These are phyloP conservation scores for Lepidium aucheri DNA, from an alignment of 345 rosid species.

Conservation along the genomic window DNA sequence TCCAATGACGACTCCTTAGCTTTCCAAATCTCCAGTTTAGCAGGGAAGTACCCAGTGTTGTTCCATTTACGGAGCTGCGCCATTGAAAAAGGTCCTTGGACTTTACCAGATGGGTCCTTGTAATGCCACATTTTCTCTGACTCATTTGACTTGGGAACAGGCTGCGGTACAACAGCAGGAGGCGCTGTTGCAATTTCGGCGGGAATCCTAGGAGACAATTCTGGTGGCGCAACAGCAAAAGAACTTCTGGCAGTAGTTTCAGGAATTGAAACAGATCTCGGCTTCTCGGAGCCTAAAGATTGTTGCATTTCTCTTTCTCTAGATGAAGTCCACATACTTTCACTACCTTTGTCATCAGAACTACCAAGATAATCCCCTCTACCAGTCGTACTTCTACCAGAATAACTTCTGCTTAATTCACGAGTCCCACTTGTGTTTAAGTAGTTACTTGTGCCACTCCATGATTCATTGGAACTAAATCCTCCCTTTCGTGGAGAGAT, in stretches of 20 bases:
- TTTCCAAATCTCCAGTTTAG: slow-evolving; percentile 80
- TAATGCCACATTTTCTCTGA: slow-evolving; percentile 93
- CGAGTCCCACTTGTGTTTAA: slow-evolving; percentile 35
- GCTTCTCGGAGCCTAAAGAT: slow-evolving; percentile 48
- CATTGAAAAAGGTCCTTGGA: slow-evolving; percentile 93
- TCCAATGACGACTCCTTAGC: slow-evolving; percentile 51
- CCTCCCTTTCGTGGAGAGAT: slow-evolving; percentile 71
- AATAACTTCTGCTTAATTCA: slow-evolving; percentile 56
- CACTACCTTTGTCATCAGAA: slow-evolving; percentile 43
- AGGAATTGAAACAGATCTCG: slow-evolving; percentile 35
- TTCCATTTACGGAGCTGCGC: slow-evolving; percentile 95
- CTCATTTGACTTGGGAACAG: slow-evolving; percentile 50
- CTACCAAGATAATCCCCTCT: slow-evolving; percentile 55
- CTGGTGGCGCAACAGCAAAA: slow-evolving; percentile 32
- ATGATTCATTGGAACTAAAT: slow-evolving; percentile 47
- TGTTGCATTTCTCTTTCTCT: slow-evolving; percentile 53
- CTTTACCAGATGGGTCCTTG: slow-evolving; percentile 88
- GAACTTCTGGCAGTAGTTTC: slow-evolving; percentile 35
- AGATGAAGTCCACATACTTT: slow-evolving; percentile 45
- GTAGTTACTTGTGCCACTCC: slow-evolving; percentile 60
- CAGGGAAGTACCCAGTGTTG: slow-evolving; percentile 85
- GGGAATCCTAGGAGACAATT: slow-evolving; percentile 35
- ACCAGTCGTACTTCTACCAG: slow-evolving; percentile 47
- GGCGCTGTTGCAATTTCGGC: slow-evolving; percentile 37
- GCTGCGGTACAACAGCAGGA: slow-evolving; percentile 31